Evolutionary conservation across 2,329 filamentous ascomycete species (phyloP), one percentile per base, ranked within the genome.

Genomic region (Colletotrichum sp.): DNA sequence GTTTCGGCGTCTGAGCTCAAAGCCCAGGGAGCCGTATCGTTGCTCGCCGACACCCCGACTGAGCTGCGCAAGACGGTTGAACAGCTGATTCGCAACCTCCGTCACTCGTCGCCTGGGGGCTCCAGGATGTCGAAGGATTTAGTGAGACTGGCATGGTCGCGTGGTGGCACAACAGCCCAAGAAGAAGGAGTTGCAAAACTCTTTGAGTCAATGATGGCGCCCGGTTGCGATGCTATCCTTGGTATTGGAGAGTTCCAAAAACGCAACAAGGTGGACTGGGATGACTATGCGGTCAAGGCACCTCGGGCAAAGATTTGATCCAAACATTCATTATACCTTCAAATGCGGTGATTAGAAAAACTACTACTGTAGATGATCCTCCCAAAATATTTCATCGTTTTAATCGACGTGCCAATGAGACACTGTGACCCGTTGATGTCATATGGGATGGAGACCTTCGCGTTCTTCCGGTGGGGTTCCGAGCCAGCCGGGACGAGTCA

Each of bases 321-420:
- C 18, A 21, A 21, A 51, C 11, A 51, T 13, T 3, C 11, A 51
- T 3, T 0, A 8, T 5, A 21, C 2, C 6, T 21, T 21, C 43
- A 51, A 21, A 21, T 51, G n/a, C 13, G 11, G n/a, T 3, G 43
- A 0, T 47, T n/a, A 47, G 4, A 21, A n/a, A 47, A 0, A 4
- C 12, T 12, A n/a, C n/a, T n/a, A 12, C 43, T n/a, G 1, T 21
- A 47, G 43, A 3, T 13, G 4, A 21, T 47, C 18, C 1, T 12
- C 0, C 12, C 0, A 47, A 7, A 0, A 47, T 47, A 47, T 1
- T 21, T 51, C 6, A 13, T 13, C n/a, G 13, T 21, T 13, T 51
- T 1, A 3, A 51, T 51, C 43, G 0, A 13, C 43, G 0, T 51
- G 0, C n/a, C 43, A 51, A 51, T 21, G 18, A 51, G 11, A 0